These are phyloP conservation scores for Kernera saxatilis DNA, from an alignment of 345 rosid genomes.

Conservation along the genomic window DNA sequence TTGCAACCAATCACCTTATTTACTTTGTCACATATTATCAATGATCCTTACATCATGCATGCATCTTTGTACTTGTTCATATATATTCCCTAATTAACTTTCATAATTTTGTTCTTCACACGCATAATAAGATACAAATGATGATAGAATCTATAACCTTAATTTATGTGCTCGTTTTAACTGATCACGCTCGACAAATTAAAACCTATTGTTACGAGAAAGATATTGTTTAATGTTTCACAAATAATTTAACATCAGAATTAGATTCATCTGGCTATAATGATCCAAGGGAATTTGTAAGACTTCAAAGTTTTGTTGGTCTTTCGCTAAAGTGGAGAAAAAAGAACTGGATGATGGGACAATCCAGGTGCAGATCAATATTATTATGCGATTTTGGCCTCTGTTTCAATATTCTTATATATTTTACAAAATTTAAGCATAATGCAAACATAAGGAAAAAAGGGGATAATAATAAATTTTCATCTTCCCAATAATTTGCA, in stretches of 20 bases:
- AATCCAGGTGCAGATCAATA: neutral
- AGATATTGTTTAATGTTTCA: neutral
- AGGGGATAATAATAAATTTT: neutral
- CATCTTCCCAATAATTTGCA: conserved; percentile 8
- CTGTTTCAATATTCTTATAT: conserved; percentile 12
- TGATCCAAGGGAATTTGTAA: neutral
- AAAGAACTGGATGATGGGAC: conserved; percentile 15
- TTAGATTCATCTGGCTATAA: neutral
- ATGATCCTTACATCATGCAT: conserved; percentile 24
- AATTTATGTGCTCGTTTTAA: neutral
- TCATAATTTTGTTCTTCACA: neutral
- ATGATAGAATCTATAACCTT: neutral
- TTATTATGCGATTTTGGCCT: conserved; percentile 1
- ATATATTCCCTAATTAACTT: neutral
- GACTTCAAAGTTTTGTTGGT: neutral
- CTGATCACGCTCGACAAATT: neutral
- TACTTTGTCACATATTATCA: neutral
- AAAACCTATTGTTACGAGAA: neutral
- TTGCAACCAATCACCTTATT: conserved; percentile 11
- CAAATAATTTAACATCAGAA: neutral
- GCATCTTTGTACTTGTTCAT: conserved; percentile 6
- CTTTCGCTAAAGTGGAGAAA: conserved; percentile 4
- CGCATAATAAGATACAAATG: neutral
- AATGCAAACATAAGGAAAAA: neutral
- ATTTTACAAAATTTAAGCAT: neutral